Conservation (phyloP, 805 yeast genomes). For the Kurtzmaniella fragi region DNA sequence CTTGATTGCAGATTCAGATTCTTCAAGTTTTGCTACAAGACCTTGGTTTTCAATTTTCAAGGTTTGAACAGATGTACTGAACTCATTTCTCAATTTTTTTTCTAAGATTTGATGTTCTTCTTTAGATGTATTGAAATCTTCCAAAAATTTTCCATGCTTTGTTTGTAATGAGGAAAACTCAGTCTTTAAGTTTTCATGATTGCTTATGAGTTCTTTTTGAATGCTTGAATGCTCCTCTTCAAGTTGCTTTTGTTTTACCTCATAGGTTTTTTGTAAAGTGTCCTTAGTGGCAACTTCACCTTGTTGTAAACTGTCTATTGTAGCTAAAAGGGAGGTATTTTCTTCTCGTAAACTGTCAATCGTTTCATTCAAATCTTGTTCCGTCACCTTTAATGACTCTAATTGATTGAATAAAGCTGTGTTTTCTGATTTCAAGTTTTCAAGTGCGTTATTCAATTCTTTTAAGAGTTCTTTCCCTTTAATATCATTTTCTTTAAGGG, state of each 20-base stretch:
- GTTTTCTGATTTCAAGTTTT: neutral
- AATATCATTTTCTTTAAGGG: too few species aligned
- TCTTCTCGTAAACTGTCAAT: slow-evolving; percentile 2
- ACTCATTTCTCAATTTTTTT: neutral
- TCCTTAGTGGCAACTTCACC: too few species aligned
- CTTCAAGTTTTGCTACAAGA: slow-evolving; percentile 4
- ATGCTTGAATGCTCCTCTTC: too few species aligned
- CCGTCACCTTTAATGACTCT: neutral
- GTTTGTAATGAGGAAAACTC: too few species aligned
- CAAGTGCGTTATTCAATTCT: neutral
- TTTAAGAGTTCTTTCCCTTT: neutral
- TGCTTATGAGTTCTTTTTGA: too few species aligned
- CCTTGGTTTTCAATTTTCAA: neutral
- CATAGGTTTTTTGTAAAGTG: too few species aligned
- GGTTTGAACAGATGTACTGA: neutral
- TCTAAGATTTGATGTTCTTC: too few species aligned
- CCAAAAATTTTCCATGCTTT: too few species aligned
- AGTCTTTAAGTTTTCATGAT: too few species aligned
- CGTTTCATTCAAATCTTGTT: slow-evolving; percentile 1
- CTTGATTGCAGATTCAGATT: slow-evolving; percentile 6
- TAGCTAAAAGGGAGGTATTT: neutral
- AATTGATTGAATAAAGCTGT: neutral
- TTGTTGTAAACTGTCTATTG: too few species aligned
- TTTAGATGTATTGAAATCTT: neutral
- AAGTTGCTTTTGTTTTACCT: too few species aligned